Conservation (phyloP, 352 stramenopile genomes). For the Pythium folliculosum region DNA sequence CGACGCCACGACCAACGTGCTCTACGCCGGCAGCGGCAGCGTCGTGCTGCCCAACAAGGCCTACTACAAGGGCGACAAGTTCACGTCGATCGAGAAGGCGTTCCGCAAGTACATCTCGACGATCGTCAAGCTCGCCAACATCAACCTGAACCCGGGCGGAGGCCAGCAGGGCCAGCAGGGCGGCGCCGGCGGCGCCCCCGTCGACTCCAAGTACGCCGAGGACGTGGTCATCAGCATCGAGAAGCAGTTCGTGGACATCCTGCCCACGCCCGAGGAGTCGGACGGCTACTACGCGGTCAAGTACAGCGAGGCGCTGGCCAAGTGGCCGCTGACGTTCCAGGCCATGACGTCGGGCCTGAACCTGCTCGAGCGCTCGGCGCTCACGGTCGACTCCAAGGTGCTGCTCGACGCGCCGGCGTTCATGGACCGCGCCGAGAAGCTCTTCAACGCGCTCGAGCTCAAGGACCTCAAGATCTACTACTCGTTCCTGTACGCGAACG, state of each 20-base stretch:
- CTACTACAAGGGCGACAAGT: conserved; percentile 78
- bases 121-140: conserved; percentile 34
- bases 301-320: conserved; percentile 47
- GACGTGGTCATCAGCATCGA: conserved; percentile 67
- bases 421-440: conserved; percentile 52
- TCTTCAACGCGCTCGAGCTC: conserved; percentile 21
- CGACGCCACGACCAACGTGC: conserved; percentile 69
- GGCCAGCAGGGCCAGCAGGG: conserved; percentile 12
- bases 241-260: conserved; percentile 53
- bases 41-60: conserved; percentile 80
- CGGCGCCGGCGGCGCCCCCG: conserved; percentile 6
- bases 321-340: conserved; percentile 51
- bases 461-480: conserved; percentile 52
- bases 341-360: conserved; percentile 37
- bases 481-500: conserved; percentile 45
- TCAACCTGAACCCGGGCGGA: conserved; percentile 7
- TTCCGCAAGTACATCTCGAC: conserved; percentile 42
- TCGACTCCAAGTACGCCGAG: conserved; percentile 15
- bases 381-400: conserved; percentile 37
- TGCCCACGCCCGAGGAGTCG: conserved; percentile 63
- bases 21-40: conserved; percentile 67
- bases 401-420: conserved; percentile 48
- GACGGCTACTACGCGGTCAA: conserved; percentile 72
- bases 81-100: conserved; percentile 34
- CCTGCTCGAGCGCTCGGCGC: conserved; percentile 35